Evolutionary conservation across 495 filamentous ascomycete species (phyloP).

Genomic region (Annulohypoxylon moriforme): DNA sequence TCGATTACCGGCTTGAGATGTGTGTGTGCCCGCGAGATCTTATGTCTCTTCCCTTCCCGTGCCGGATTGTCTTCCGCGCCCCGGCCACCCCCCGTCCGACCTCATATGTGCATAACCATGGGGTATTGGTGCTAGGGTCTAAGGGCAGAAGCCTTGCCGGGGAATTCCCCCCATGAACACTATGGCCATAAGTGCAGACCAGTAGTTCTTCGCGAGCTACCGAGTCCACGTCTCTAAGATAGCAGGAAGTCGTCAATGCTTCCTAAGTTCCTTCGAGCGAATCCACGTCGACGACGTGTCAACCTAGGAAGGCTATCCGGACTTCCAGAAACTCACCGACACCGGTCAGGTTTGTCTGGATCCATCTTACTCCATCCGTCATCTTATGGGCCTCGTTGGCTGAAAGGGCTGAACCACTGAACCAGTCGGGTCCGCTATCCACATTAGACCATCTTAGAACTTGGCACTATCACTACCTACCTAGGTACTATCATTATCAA

Average conservation of each 20-base stretch:
- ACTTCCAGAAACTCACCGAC: slow-evolving; percentile 39
- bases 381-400: slow-evolving; percentile 24
- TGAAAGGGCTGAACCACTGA: slow-evolving; percentile 25
- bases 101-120: slow-evolving; percentile 43
- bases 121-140: slow-evolving; percentile 36
- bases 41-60: slow-evolving; percentile 31
- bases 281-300: slow-evolving; percentile 44
- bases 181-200: slow-evolving; percentile 2
- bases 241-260: slow-evolving; percentile 29
- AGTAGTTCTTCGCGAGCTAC: slow-evolving; percentile 26
- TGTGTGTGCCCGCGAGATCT: slow-evolving; percentile 33
- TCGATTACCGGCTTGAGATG: slow-evolving; percentile 28
- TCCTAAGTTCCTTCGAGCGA: slow-evolving; percentile 31
- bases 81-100: slow-evolving; percentile 34
- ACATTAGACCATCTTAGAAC: slow-evolving; percentile 11
- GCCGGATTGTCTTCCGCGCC: slow-evolving; percentile 39
- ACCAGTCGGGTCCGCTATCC: slow-evolving; percentile 27
- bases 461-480: slow-evolving; percentile 34
- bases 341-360: slow-evolving; percentile 20
- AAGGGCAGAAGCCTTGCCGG: slow-evolving; percentile 37
- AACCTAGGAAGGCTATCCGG: slow-evolving; percentile 24
- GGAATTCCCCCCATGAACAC: slow-evolving; percentile 28
- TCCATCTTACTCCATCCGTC: slow-evolving; percentile 6
- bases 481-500: slow-evolving; percentile 27
- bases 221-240: slow-evolving; percentile 26